These are phyloP conservation scores for Suillus ampliporus DNA, from an alignment of 768 basidiomycete species.

Conservation along the genomic window DNA sequence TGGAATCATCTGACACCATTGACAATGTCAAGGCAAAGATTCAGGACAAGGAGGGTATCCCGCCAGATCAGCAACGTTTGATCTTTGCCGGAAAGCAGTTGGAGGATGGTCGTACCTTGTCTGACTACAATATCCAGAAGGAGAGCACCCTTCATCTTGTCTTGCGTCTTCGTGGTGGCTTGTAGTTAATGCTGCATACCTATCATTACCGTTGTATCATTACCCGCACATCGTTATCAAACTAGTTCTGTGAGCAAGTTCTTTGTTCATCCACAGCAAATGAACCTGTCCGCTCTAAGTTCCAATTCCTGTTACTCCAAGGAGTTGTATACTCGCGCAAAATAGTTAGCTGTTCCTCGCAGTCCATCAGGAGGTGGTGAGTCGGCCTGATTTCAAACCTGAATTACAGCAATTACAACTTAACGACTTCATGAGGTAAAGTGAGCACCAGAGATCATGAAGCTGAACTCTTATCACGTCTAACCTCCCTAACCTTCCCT, in stretches of 20 bases:
- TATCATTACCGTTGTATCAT: neutral
- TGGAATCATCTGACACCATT: slow-evolving; percentile 77
- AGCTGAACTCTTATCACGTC: slow-evolving; percentile 6
- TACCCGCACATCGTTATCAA: neutral
- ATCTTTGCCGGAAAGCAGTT: slow-evolving; percentile 73
- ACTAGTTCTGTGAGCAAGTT: neutral
- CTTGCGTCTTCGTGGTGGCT: slow-evolving; percentile 60
- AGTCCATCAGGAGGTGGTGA: neutral
- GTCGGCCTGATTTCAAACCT: too few species aligned
- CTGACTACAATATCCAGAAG: slow-evolving; percentile 78
- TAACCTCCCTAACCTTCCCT: slow-evolving; percentile 16
- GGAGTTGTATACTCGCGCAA: too few species aligned
- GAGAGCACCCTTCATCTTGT: slow-evolving; percentile 72
- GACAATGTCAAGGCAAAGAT: slow-evolving; percentile 82
- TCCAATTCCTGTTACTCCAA: too few species aligned
- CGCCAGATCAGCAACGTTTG: slow-evolving; percentile 76
- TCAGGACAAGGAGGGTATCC: slow-evolving; percentile 83
- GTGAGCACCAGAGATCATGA: too few species aligned
- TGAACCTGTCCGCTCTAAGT: neutral
- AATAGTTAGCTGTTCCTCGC: neutral
- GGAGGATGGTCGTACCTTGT: slow-evolving; percentile 77
- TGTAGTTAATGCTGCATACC: neutral
- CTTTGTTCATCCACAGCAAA: neutral
- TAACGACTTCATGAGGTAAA: too few species aligned
- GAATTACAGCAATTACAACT: neutral